A percentile compares a stretch with the other conserved stretches of the same genome.
phyloP scores from a whole-genome alignment of 1,139 yeast species.

The Pichia sp. region DNA sequence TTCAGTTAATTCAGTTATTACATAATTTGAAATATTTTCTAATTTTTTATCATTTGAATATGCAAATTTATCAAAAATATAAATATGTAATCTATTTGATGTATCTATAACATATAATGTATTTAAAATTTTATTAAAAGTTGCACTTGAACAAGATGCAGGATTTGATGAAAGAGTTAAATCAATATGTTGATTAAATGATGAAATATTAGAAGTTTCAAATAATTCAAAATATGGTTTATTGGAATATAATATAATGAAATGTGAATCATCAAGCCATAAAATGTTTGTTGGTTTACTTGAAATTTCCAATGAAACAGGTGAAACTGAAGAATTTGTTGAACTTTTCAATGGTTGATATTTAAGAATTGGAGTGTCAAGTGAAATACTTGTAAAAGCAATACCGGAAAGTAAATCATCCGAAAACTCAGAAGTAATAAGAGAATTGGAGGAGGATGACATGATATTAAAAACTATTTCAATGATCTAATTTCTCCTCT shows the following conservation, averaged over 20 bases:
- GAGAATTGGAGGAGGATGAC: background rate
- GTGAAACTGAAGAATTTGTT: slow-evolving; percentile 2
- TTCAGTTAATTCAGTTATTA: slow-evolving; percentile 11
- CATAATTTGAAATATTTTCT: slow-evolving; percentile 2
- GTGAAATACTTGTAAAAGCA: slow-evolving; percentile 63
- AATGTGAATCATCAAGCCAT: slow-evolving; percentile 12
- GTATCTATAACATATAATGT: slow-evolving; percentile 13
- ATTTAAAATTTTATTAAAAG: background rate
- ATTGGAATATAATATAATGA: slow-evolving; percentile 11
- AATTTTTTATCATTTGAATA: slow-evolving; percentile 1
- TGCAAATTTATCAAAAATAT: slow-evolving; percentile 8
- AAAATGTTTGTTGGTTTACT: slow-evolving; percentile 7
- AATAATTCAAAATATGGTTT: slow-evolving; percentile 14
- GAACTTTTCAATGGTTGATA: slow-evolving; percentile 40
- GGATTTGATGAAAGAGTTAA: slow-evolving; percentile 9
- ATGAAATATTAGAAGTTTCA: slow-evolving; percentile 6
- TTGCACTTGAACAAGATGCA: slow-evolving; percentile 11
- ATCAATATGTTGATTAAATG: slow-evolving; percentile 6
- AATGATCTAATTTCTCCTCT: too few species aligned
- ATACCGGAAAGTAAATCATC: slow-evolving; percentile 9
- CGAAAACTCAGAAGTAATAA: slow-evolving; percentile 9
- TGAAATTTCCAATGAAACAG: slow-evolving; percentile 6
- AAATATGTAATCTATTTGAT: slow-evolving; percentile 13
- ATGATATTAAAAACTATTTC: too few species aligned
- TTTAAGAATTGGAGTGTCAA: slow-evolving; percentile 68